phyloP scores from a whole-genome alignment of 164 flowering plant genomes.

The Sextonia rubra region DNA sequence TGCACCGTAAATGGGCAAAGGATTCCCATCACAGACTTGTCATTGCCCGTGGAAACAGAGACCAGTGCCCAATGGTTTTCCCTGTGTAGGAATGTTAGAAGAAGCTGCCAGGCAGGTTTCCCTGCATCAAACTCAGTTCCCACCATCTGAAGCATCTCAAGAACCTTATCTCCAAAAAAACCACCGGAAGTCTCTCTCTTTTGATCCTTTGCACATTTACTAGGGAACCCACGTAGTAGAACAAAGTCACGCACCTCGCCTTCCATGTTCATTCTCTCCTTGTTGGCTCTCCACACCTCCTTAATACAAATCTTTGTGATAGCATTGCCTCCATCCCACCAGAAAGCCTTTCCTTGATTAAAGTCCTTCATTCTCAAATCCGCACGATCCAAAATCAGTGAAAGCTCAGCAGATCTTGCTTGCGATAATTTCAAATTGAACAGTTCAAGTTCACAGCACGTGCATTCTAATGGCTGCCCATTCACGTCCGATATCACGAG shows the following conservation, averaged over 20 bases:
- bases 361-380: slow-evolving; percentile 11
- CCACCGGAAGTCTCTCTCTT: slow-evolving; percentile 15
- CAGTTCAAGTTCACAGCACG: slow-evolving; percentile 66
- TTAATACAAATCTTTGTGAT: slow-evolving; percentile 31
- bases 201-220: slow-evolving; percentile 20
- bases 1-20: slow-evolving; percentile 70
- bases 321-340: slow-evolving; percentile 29
- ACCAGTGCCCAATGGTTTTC: slow-evolving; percentile 51
- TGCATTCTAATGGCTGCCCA: slow-evolving; percentile 69
- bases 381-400: slow-evolving; percentile 5
- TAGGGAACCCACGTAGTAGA: slow-evolving; percentile 37
- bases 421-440: slow-evolving; percentile 21
- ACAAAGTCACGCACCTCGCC: slow-evolving; percentile 23
- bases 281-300: slow-evolving; percentile 38
- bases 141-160: slow-evolving; percentile 45
- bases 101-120: slow-evolving; percentile 73
- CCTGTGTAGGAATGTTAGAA: slow-evolving; percentile 57
- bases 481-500: slow-evolving; percentile 66
- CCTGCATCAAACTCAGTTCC: slow-evolving; percentile 23
- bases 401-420: slow-evolving; percentile 10
- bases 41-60: slow-evolving; percentile 42
- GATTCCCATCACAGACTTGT: slow-evolving; percentile 39
- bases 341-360: slow-evolving; percentile 17
- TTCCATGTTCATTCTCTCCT: slow-evolving; percentile 19
- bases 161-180: slow-evolving; percentile 57